Evolutionary conservation across 2,329 filamentous ascomycete genomes (phyloP).

Genomic region (Pseudocercospora fuligena): DNA sequence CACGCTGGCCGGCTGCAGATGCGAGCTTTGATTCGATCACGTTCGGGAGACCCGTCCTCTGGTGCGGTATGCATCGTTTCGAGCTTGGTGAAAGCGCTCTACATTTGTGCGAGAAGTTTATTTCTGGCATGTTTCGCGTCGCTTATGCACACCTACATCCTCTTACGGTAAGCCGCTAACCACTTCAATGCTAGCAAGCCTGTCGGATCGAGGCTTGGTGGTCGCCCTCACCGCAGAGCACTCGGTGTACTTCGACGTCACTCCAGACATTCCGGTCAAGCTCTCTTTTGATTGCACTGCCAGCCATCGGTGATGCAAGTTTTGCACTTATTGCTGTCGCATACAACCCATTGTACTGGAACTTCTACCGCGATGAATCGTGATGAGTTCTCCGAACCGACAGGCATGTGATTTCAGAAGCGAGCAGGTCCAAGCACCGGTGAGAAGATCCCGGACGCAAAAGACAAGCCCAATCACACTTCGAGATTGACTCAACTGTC

Average conservation of each 20-base stretch:
- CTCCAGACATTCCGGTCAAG: conserved; percentile 13
- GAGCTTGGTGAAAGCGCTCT: conserved; percentile 20
- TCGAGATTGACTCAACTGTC: conserved; percentile 15
- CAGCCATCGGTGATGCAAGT: conserved; percentile 11
- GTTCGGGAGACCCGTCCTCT: conserved; percentile 26
- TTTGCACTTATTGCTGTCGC: neutral
- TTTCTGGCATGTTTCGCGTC: conserved; percentile 16
- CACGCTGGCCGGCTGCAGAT: conserved; percentile 14
- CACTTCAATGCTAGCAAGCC: neutral
- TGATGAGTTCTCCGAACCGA: neutral
- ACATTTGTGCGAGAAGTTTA: conserved; percentile 18
- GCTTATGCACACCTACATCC: neutral
- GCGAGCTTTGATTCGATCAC: conserved; percentile 19
- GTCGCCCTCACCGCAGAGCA: conserved; percentile 15
- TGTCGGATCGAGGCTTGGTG: conserved; percentile 8
- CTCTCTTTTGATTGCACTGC: conserved; percentile 7
- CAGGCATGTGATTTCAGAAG: conserved; percentile 2
- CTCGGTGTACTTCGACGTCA: conserved; percentile 5
- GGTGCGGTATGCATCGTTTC: conserved; percentile 22
- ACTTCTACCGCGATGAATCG: neutral
- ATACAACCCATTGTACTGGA: neutral
- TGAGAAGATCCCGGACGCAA: conserved; percentile 9
- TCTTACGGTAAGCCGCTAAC: conserved; percentile 6
- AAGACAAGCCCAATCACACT: conserved; percentile 16
- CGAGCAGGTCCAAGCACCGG: conserved; percentile 24